Evolutionary conservation across 2,329 filamentous ascomycete species (phyloP), one percentile per base, ranked within the genome.

Genomic region (Calonectria montana): DNA sequence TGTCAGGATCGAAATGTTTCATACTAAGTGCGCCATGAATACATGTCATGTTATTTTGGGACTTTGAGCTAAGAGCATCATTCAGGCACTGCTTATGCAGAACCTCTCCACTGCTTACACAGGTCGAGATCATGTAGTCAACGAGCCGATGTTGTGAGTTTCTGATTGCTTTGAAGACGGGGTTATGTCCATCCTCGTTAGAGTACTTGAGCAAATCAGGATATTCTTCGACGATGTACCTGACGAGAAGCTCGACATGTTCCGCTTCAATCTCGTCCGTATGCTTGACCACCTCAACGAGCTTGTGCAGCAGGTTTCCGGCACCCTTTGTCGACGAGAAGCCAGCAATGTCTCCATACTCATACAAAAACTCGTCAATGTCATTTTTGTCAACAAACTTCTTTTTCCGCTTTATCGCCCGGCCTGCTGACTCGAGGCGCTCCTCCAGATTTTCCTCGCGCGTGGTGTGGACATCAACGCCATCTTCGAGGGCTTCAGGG

Each of bases 341-440:
- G 43, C 43, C 43, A 47, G 43, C 43, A 47, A 47, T 47, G 5
- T 47, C 43, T 9, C 43, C 43, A 9, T 47, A 47, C 3, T 47
- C 43, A 47, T 25, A 47, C 43, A 47, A 23, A 23, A 47, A 47
- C n/a, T 47, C 43, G 7, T 47, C n/a, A n/a, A 47, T 23, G 43
- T 47, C 43, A 9, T 9, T n/a, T 10, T 47, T 7, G 43, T 47
- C 43, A 13, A 23, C n/a, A 25, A 59, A 59, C 31, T 59, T 39
- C 31, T 59, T 59, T 59, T 39, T 59, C 23, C 55, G 41, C 37
- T 63, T 63, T 39, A 63, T 63, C 7, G 59, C 39, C 29, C 37
- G 25, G 16, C 41, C 27, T 47, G 59, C 59, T 47, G 37, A 8
- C 27, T 41, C 25, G 39, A 63, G 41, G 59, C 59, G 59, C 27